Base-by-base conservation (phyloP, 2,329 filamentous ascomycete species). In the Immersiporthe knoxdaviesiana region DNA sequence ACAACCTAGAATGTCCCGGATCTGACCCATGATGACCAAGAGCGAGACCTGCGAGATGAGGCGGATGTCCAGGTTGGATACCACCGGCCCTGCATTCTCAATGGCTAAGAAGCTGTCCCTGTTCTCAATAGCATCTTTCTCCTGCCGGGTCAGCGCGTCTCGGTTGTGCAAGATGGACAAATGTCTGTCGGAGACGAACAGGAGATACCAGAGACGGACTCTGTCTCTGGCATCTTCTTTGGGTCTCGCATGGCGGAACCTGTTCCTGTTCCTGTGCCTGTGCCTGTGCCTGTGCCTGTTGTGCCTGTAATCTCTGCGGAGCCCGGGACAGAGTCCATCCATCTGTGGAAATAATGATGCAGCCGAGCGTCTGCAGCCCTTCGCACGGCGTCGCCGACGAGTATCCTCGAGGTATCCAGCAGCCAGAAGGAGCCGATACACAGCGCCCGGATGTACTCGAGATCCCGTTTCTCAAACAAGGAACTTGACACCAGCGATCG, bases 381-480 rank as follows among this genome's bases (percentile, higher is more conserved):
- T 8, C 59, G 59, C 18, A 62, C 37, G 18, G 59, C 59, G 14
- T 62, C 59, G 37, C 59, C 44, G 32, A 62, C 35, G 32, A 62
- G 35, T 21, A 62, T 62, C 11, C 59, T 37, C 1, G 59, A 62
- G 3, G 59, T 63, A 11, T 70, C 68, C n/a, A 59, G 41, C 1
- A 70, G 65, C 68, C 68, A 70, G 60, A 67, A 70, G 4, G 68
- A 70, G 24, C 64, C 65, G 21, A 70, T 67, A 39, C 68, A 70
- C 50, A 70, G 60, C 3, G 68, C 68, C 32, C 68, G 58, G 5
- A 70, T 24, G 24, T 70, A 67, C 32, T 70, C 60, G 11, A 60
- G 24, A 16, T 63, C 68, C 8, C 52, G 59, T n/a, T 65, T 65
- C 30, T 67, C 65, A 37, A 62, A 62, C 11, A 62, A 39, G 4